Percentiles rank a stretch among this genome's conserved stretches.
These are phyloP conservation scores for Setomelanomma holmii DNA, from an alignment of 2,329 filamentous ascomycete genomes.

Conservation along the genomic window DNA sequence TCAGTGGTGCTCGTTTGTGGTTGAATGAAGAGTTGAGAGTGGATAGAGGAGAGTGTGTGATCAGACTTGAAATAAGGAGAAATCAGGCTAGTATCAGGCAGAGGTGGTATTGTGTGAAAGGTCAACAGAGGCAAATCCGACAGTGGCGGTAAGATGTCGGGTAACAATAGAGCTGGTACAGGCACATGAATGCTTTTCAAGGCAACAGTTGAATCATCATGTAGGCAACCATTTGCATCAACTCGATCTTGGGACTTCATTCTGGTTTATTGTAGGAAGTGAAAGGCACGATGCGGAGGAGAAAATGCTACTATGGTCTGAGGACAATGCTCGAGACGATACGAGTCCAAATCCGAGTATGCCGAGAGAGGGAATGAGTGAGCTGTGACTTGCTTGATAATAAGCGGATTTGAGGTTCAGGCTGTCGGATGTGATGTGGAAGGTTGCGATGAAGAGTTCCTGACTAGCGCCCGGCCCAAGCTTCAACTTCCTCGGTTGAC, in stretches of 20 bases:
- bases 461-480: neutral
- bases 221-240: neutral
- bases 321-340: no score
- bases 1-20: no score
- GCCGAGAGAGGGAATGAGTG: no score
- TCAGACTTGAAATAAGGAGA: neutral
- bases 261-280: no score
- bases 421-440: no score
- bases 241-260: no score
- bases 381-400: no score
- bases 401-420: no score
- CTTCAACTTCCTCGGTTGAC: neutral
- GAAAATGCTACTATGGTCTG: no score
- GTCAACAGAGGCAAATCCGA: neutral
- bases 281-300: no score
- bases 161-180: neutral
- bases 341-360: no score
- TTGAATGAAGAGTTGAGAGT: neutral
- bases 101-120: neutral
- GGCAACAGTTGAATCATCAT: neutral
- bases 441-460: neutral
- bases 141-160: neutral
- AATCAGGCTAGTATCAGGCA: neutral
- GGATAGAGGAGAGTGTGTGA: neutral
- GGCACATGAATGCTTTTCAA: neutral